Evolutionary conservation across 2,329 filamentous ascomycete genomes (phyloP).

Genomic region (Fusarium duplospermum): DNA sequence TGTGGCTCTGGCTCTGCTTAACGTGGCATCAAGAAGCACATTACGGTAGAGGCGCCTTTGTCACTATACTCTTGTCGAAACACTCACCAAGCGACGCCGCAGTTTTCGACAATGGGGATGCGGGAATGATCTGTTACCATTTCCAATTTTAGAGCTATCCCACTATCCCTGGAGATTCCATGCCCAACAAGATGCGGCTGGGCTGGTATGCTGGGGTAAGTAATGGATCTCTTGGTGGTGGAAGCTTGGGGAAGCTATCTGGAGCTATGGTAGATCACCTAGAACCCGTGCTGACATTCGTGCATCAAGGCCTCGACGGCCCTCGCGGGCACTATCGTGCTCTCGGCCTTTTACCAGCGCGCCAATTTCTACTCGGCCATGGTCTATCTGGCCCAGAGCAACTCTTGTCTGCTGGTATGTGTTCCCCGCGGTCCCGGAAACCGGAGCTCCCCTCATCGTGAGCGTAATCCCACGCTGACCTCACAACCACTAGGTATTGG

Average conservation of each 20-base stretch:
- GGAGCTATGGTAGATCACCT: slow-evolving; percentile 35
- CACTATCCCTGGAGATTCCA: slow-evolving; percentile 32
- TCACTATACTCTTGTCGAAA: slow-evolving; percentile 20
- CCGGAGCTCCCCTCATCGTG: background rate
- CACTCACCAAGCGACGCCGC: slow-evolving; percentile 24
- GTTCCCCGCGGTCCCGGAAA: slow-evolving; percentile 2
- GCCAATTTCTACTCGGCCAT: slow-evolving; percentile 99
- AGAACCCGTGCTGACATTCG: slow-evolving; percentile 33
- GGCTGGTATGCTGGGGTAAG: slow-evolving; percentile 72
- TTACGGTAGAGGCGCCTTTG: slow-evolving; percentile 12
- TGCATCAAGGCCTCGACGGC: slow-evolving; percentile 77
- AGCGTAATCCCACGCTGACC: slow-evolving; percentile 15
- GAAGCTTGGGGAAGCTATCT: slow-evolving; percentile 39
- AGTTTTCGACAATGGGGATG: slow-evolving; percentile 39
- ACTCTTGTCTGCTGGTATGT: slow-evolving; percentile 89
- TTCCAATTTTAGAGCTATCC: slow-evolving; percentile 16
- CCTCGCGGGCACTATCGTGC: slow-evolving; percentile 83
- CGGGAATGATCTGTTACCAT: slow-evolving; percentile 31
- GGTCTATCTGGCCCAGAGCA: slow-evolving; percentile 96
- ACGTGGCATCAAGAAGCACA: slow-evolving; percentile 45
- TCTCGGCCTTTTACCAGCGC: slow-evolving; percentile 93
- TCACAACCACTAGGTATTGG: slow-evolving; percentile 73
- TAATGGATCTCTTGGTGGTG: slow-evolving; percentile 30
- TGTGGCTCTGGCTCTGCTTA: slow-evolving; percentile 39
- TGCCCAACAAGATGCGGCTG: slow-evolving; percentile 64